Evolutionary conservation across 2,329 filamentous ascomycete genomes (phyloP), one percentile per base, ranked within the genome.

Genomic region (Chaetomium strumarium): DNA sequence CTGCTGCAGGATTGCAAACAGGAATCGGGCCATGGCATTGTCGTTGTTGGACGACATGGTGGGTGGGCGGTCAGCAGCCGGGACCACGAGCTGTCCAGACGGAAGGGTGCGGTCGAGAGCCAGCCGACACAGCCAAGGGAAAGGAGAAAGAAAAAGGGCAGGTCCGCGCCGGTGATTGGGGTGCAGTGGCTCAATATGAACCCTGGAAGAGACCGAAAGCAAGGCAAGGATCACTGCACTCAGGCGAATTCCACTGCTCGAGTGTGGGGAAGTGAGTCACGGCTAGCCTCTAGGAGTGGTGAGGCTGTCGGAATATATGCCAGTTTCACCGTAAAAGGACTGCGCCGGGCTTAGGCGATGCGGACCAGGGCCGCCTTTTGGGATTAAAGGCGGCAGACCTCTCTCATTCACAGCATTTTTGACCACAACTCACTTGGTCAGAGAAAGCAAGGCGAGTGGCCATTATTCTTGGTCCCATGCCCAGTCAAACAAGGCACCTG

Each of bases 1-100:
- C 67, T 83, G 79, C 65, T 75, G 74, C 53, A 83, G 62, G 54
- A 83, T 82, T 36, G 79, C 79, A 60, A 80, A 80, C 54, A 83
- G 73, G 52, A 83, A 79, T 49, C 78, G 72, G 55, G 76, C 75
- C 72, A 79, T 80, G 51, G 73, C 70, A 63, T 76, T 80, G 63
- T 83, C 79, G 59, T 75, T 78, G 64, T 74, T 69, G 57, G 77
- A 70, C 77, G 77, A 70, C 77, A 81, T 80, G 66, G 55, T 68
- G 64, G n/a, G n/a, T n/a, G n/a, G n/a, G 59, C 57, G 46, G 45
- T 52, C 40, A 5, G 12, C 39, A 37, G 46, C 24, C 44, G 41
- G n/a, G 24, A 30, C 43, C 30, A 49, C 45, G 30, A 45, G 20
- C 47, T 46, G 19, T 34, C 30, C 47, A 46, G 29, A 44, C 39